Conservation (phyloP, 805 yeast species). For the Metschnikowia colocasiae region DNA sequence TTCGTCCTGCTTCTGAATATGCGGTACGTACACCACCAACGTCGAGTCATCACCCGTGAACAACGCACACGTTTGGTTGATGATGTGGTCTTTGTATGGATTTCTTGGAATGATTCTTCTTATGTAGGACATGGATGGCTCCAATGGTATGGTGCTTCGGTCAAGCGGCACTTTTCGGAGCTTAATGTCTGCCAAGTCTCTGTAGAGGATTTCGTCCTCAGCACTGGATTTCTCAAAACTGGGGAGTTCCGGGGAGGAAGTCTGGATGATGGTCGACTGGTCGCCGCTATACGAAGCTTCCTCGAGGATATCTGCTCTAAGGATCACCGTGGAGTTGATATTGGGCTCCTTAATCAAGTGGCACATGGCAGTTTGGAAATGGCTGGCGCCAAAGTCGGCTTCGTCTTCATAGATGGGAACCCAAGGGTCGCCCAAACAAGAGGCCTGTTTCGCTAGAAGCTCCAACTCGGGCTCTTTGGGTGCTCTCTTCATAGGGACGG, state of each 20-base stretch:
- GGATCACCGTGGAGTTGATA: conserved; percentile 84
- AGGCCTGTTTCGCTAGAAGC: conserved; percentile 19
- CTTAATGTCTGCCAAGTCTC: conserved; percentile 33
- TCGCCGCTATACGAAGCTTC: conserved; percentile 44
- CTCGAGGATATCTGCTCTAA: conserved; percentile 77
- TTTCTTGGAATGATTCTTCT: conserved; percentile 89
- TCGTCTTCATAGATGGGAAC: conserved; percentile 49
- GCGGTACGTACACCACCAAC: conserved; percentile 75
- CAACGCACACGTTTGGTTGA: conserved; percentile 78
- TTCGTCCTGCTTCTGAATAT: conserved; percentile 52
- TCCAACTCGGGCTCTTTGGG: conserved; percentile 13
- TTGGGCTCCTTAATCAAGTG: conserved; percentile 81
- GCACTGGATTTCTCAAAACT: conserved; percentile 17
- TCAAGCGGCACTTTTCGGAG: conserved; percentile 30
- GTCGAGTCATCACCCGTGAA: conserved; percentile 40
- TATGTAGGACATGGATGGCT: conserved; percentile 52
- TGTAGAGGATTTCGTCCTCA: conserved; percentile 19
- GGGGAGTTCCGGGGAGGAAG: conserved; percentile 31
- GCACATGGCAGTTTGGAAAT: conserved; percentile 73
- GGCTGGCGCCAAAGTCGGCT: conserved; percentile 48
- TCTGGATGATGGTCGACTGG: conserved; percentile 21
- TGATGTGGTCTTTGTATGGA: conserved; percentile 76
- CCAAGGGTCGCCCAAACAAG: conserved; percentile 61
- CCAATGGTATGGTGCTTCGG: conserved; percentile 19
- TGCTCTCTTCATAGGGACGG: conserved; percentile 6